phyloP scores from a whole-genome alignment of 2,329 filamentous ascomycete genomes.

The Aspergillus proliferans region DNA sequence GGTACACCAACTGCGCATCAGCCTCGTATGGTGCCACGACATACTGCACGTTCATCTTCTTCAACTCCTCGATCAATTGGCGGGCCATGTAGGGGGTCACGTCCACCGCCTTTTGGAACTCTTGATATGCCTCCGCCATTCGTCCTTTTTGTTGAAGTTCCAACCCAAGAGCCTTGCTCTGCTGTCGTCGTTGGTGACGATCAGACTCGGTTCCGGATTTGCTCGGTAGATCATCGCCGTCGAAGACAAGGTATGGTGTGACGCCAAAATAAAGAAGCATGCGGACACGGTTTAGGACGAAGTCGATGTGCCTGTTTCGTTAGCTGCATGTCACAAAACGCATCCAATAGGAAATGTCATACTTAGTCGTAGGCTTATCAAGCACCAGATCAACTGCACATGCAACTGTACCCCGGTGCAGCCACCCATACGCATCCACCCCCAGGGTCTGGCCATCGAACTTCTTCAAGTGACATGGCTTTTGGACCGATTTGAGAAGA shows the following conservation, averaged over 20 bases:
- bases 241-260: conserved; percentile 92
- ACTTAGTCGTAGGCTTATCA: conserved; percentile 83
- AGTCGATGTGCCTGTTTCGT: conserved; percentile 70
- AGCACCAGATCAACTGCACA: conserved; percentile 88
- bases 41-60: conserved; percentile 71
- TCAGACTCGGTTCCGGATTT: conserved; percentile 82
- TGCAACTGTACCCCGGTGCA: conserved; percentile 84
- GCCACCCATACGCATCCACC: conserved; percentile 97
- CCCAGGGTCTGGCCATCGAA: conserved; percentile 82
- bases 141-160: conserved; percentile 79
- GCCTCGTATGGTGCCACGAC: conserved; percentile 96
- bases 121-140: conserved; percentile 68
- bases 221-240: conserved; percentile 90
- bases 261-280: conserved; percentile 94
- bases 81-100: conserved; percentile 95
- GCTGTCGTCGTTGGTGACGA: conserved; percentile 66
- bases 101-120: conserved; percentile 92
- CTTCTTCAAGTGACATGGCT: conserved; percentile 76
- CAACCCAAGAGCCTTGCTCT: conserved; percentile 67
- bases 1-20: conserved; percentile 90
- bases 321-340: conserved; percentile 40
- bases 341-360: conserved; percentile 43
- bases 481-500: conserved; percentile 93
- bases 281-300: conserved; percentile 78
- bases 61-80: conserved; percentile 84